Base-by-base conservation (phyloP, 495 filamentous ascomycete genomes). In the Bathelium albidoporum region DNA sequence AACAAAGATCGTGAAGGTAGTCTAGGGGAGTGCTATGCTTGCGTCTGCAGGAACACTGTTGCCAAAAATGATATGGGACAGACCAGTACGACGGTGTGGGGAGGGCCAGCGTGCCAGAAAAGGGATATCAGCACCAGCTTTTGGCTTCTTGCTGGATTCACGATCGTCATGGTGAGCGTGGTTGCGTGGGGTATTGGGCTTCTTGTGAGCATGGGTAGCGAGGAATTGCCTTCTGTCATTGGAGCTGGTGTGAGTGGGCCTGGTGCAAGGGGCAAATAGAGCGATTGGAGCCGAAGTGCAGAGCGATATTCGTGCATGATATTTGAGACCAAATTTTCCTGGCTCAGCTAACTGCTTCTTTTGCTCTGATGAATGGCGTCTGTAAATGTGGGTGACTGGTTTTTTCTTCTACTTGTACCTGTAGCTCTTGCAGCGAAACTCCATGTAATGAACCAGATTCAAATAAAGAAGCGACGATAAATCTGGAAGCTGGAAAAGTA, bases 21-120 rank as follows among this genome's bases (percentile, higher is more conserved):
- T 65, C 62, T 31, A 34, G 60, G 75, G 68, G 55, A 73, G 71
- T 96, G 94, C 80, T 97, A 87, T 73, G 77, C 78, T 34, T 98
- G 94, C 78, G 72, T 70, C 60, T 98, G 94, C 79, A 74, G 73
- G 2, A 43, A 64, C 32, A 70, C 79, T 1, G 71, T 80, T 7
- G 63, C 77, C 10, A 74, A 77, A n/a, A 70, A 71, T 12, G 79
- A 76, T 29, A 75, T 74, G 24, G 78, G 82, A 45, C 72, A 66
- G 22, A 73, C 68, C 14, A 80, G 80, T 67, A 85, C 79, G 49
- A 74, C 77, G 24, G 74, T 81, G 64, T 98, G 90, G 89, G 93
- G 86, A 59, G 94, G 94, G 14, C 75, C 84, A 34, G 87, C 87
- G 64, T 98, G 94, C 76, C 87, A 95, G 75, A 98, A 97, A 82